Evolutionary conservation across 176 grass and related monocot species (phyloP).

Genomic region (Cenchrus americanus): DNA sequence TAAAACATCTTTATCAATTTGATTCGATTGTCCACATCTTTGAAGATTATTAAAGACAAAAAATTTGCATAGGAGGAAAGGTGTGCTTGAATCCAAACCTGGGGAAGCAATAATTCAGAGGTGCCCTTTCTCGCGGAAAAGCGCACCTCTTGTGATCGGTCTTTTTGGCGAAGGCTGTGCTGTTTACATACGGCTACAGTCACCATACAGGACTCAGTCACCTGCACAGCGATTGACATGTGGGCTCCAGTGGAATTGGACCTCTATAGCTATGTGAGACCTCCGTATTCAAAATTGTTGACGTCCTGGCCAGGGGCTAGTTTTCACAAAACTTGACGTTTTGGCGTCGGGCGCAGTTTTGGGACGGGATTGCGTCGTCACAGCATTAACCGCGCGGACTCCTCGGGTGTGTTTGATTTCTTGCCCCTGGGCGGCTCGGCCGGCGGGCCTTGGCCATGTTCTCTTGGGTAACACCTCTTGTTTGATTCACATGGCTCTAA

Average conservation of each 20-base stretch:
- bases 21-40: not conserved
- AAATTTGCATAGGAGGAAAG: not conserved
- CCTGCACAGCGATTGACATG: not conserved
- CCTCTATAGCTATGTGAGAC: not conserved
- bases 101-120: not conserved
- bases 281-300: too few species aligned
- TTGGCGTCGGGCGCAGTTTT: too few species aligned
- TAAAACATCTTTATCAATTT: not conserved
- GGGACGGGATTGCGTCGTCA: too few species aligned
- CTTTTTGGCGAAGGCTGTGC: slow-evolving; percentile 7
- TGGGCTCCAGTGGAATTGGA: not conserved
- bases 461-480: too few species aligned
- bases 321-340: too few species aligned
- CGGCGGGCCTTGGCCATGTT: too few species aligned
- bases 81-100: not conserved
- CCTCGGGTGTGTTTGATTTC: too few species aligned
- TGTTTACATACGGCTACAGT: not conserved
- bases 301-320: too few species aligned
- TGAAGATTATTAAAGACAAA: not conserved
- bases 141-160: not conserved
- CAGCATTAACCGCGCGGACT: too few species aligned
- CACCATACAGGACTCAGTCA: not conserved
- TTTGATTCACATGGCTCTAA: too few species aligned
- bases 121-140: not conserved
- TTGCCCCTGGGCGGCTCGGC: too few species aligned